phyloP scores from a whole-genome alignment of 495 filamentous ascomycete genomes.

The Xylaria grammica region DNA sequence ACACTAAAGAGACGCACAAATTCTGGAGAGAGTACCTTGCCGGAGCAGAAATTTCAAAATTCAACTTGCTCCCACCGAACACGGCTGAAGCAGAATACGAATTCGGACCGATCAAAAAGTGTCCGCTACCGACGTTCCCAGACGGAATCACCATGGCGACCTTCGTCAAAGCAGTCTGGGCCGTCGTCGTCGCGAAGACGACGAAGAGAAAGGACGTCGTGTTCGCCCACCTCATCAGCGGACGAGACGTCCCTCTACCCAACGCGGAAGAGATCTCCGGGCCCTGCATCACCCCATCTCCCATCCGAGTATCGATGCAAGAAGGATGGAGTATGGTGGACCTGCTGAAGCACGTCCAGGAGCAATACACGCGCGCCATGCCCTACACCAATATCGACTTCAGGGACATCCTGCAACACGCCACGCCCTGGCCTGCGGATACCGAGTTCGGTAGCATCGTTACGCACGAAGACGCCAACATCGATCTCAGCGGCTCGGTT shows the following conservation, averaged over 20 bases:
- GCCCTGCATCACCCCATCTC: conserved; percentile 12
- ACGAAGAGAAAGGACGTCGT: conserved; percentile 48
- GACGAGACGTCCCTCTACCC: conserved; percentile 57
- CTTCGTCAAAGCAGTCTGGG: conserved; percentile 63
- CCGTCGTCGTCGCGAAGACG: conserved; percentile 32
- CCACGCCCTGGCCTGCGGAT: conserved; percentile 1
- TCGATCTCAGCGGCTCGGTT: conserved; percentile 1
- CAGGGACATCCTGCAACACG: not conserved
- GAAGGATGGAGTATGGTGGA: not conserved
- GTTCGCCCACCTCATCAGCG: conserved; percentile 60
- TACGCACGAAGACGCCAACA: conserved; percentile 1
- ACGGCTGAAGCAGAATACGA: not conserved
- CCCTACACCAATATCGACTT: conserved; percentile 7
- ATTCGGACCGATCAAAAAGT: not conserved
- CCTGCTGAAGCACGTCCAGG: conserved; percentile 13
- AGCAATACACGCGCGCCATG: conserved; percentile 13
- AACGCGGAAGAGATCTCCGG: conserved; percentile 2
- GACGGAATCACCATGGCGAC: conserved; percentile 54
- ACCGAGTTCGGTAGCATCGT: conserved; percentile 9
- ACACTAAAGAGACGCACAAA: not conserved
- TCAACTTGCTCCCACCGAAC: not conserved
- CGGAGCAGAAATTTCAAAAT: not conserved
- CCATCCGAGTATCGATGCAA: conserved; percentile 9
- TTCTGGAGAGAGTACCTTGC: conserved; percentile 8
- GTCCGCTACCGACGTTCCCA: not conserved